Evolutionary conservation across 208 protist genomes (phyloP).

Genomic region (Leishmania braziliensis): DNA sequence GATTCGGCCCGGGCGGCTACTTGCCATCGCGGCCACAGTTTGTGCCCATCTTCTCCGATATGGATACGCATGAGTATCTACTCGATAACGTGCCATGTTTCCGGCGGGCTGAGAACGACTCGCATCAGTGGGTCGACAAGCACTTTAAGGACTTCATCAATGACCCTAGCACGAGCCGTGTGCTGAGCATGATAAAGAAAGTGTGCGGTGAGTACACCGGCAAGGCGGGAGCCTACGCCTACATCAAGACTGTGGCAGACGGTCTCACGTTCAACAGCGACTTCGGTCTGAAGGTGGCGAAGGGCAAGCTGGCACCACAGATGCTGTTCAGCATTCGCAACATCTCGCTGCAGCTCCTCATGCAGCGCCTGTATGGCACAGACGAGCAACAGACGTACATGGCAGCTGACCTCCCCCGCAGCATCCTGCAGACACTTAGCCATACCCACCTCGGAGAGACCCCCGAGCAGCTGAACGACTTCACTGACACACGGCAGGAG

Average conservation of each 20-base stretch:
- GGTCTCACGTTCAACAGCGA: conserved; percentile 84
- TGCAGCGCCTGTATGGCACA: conserved; percentile 80
- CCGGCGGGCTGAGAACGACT: conserved; percentile 71
- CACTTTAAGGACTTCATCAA: conserved; percentile 42
- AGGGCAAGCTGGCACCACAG: conserved; percentile 50
- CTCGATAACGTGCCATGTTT: conserved; percentile 88
- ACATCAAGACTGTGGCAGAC: conserved; percentile 80
- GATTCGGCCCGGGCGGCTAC: conserved; percentile 73
- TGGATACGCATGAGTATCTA: conserved; percentile 89
- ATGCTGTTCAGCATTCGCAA: conserved; percentile 70
- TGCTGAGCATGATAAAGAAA: conserved; percentile 50
- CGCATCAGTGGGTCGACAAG: conserved; percentile 60
- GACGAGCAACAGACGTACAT: conserved; percentile 89
- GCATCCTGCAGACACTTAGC: conserved; percentile 54
- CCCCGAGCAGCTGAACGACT: conserved; percentile 57
- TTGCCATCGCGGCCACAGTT: conserved; percentile 78
- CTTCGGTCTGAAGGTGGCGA: conserved; percentile 53
- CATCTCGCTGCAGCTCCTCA: conserved; percentile 68
- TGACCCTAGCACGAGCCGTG: conserved; percentile 44
- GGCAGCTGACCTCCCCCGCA: conserved; percentile 70
- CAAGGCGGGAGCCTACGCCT: conserved; percentile 40
- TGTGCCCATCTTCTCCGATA: conserved; percentile 84
- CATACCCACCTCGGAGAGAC: conserved; percentile 42
- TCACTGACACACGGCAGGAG: conserved; percentile 66
- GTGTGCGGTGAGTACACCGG: conserved; percentile 54